A percentile compares a stretch with the other conserved stretches of the same genome.
Conservation (phyloP, 768 basidiomycete genomes). For the Russula ochroleuca region DNA sequence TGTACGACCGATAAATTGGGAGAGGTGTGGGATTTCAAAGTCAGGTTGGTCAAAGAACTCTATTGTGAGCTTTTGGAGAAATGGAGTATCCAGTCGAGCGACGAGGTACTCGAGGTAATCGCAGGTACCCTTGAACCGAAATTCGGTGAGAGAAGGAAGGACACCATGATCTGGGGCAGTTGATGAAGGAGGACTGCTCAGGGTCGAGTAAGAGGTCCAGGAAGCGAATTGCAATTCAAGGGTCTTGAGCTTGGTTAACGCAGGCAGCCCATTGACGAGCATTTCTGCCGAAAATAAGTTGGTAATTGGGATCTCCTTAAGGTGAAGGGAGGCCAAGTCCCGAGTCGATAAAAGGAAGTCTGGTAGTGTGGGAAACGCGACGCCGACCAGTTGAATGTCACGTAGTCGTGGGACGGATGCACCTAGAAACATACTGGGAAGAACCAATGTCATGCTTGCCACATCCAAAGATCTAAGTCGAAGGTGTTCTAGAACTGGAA, state of each 20-base stretch:
- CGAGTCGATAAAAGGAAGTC: slow-evolving; percentile 7
- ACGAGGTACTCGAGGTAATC: slow-evolving; percentile 6
- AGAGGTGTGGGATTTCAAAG: slow-evolving; percentile 1
- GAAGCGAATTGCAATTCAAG: neutral
- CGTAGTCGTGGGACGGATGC: slow-evolving; percentile 8
- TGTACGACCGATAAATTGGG: slow-evolving; percentile 9
- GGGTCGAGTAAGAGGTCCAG: neutral
- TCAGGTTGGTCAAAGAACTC: neutral
- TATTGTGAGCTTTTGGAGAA: neutral
- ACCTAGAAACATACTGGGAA: slow-evolving; percentile 5
- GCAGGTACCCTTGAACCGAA: slow-evolving; percentile 4
- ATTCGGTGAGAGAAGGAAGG: slow-evolving; percentile 6
- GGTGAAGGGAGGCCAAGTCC: slow-evolving; percentile 9
- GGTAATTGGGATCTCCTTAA: neutral
- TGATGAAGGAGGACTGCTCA: neutral
- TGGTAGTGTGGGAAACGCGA: slow-evolving; percentile 10
- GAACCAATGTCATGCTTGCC: neutral
- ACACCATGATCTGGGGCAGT: neutral
- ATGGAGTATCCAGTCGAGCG: neutral
- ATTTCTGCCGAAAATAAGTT: neutral
- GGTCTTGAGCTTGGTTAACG: neutral
- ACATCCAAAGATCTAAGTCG: neutral
- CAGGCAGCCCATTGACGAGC: neutral
- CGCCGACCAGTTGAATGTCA: neutral
- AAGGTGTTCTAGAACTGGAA: slow-evolving; percentile 6